phyloP scores from a whole-genome alignment of 1,139 yeast species.

The Taphrina confusa region DNA sequence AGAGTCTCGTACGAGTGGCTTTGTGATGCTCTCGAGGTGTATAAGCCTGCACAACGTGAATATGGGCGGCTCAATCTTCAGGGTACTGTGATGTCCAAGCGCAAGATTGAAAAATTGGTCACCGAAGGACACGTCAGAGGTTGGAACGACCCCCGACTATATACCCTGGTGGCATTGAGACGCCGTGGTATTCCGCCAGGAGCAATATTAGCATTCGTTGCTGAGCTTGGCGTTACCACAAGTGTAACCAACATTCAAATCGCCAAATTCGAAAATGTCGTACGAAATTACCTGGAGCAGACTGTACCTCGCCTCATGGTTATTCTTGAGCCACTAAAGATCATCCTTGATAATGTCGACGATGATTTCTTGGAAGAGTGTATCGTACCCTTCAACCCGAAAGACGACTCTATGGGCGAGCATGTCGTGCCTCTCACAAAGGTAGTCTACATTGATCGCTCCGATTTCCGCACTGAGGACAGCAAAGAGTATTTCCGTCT shows the following conservation, averaged over 20 bases:
- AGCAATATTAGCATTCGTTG: constrained; percentile 86
- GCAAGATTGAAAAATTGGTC: constrained; percentile 92
- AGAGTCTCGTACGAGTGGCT: constrained; percentile 98
- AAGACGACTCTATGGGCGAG: constrained; percentile 68
- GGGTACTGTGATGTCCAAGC: constrained; percentile 90
- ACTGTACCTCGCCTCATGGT: constrained; percentile 95
- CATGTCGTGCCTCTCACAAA: constrained; percentile 78
- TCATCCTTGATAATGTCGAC: constrained; percentile 76
- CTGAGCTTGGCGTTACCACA: constrained; percentile 95
- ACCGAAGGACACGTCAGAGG: constrained; percentile 79
- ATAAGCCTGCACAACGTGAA: constrained; percentile 98
- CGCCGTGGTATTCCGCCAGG: constrained; percentile 99
- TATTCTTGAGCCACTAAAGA: constrained; percentile 81
- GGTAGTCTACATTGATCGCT: constrained; percentile 75
- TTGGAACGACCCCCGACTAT: constrained; percentile 98
- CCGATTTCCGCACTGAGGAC: constrained; percentile 75
- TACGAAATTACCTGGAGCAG: constrained; percentile 82
- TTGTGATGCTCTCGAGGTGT: constrained; percentile 91
- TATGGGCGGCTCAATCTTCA: constrained; percentile 94
- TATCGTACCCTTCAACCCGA: constrained; percentile 87
- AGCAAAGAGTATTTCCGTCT: constrained; percentile 74
- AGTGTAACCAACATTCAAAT: constrained; percentile 88
- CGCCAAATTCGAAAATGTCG: constrained; percentile 82
- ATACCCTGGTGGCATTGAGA: constrained; percentile 88
- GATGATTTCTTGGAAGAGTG: constrained; percentile 71